Conservation (phyloP, 768 basidiomycete genomes). For the Tulasnella sp. region DNA sequence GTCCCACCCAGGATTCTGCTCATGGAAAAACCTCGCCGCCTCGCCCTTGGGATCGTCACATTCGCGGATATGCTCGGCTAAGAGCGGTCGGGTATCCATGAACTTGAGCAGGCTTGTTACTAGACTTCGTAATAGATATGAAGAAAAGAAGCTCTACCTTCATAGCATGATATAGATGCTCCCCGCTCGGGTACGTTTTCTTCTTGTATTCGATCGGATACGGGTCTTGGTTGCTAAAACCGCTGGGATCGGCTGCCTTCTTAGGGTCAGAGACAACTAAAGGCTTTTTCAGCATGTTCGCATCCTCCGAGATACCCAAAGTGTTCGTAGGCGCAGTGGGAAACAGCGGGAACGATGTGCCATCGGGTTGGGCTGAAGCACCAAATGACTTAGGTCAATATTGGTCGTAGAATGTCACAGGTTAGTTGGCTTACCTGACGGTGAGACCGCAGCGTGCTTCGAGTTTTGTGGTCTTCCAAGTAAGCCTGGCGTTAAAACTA, state of each 20-base stretch:
- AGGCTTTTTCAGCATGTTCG: not conserved
- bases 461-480: not conserved
- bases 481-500: not conserved
- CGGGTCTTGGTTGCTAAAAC: not conserved
- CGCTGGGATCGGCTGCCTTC: not conserved
- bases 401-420: no score
- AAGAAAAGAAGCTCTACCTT: not conserved
- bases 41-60: not conserved
- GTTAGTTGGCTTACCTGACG: not conserved
- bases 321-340: not conserved
- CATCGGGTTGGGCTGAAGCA: not conserved
- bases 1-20: not conserved
- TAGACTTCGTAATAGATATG: not conserved
- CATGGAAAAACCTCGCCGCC: not conserved
- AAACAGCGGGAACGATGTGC: not conserved
- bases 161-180: not conserved
- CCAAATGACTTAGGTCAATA: no score
- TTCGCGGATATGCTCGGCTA: not conserved
- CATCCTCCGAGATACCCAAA: not conserved
- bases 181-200: not conserved
- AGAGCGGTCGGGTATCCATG: not conserved
- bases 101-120: not conserved
- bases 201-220: not conserved
- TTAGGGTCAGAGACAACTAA: not conserved
- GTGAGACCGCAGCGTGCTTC: not conserved